Percentiles rank a stretch among this genome's conserved stretches.
phyloP scores from a whole-genome alignment of 2,329 filamentous ascomycete genomes.

The Hymenoscyphus scutula region DNA sequence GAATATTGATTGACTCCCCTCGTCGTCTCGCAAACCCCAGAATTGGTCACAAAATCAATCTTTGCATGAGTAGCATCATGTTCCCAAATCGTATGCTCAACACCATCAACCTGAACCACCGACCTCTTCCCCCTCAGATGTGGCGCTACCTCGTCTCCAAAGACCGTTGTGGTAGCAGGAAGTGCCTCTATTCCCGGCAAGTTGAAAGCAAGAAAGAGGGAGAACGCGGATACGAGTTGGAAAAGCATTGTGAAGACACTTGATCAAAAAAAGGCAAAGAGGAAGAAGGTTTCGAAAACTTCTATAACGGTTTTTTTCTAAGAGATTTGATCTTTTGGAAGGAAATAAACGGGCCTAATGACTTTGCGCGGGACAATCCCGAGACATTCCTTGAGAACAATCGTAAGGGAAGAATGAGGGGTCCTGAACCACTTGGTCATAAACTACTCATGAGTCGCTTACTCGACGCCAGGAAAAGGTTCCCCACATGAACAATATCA shows the following conservation, averaged over 20 bases:
- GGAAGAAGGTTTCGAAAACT: background rate
- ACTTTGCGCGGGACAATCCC: background rate
- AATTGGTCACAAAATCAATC: conserved; percentile 44
- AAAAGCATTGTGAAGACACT: background rate
- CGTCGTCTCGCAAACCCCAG: conserved; percentile 19
- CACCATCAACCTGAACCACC: conserved; percentile 34
- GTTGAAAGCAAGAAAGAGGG: background rate
- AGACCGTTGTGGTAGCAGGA: background rate
- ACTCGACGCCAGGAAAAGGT: too few species aligned
- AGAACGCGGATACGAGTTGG: background rate
- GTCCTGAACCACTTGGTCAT: background rate
- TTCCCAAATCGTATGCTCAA: conserved; percentile 44
- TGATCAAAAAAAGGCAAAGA: background rate
- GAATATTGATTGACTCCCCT: conserved; percentile 16
- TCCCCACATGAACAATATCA: conserved; percentile 1
- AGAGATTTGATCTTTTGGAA: background rate
- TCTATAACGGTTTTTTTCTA: background rate
- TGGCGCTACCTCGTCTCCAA: background rate
- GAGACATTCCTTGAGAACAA: background rate
- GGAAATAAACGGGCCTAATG: background rate
- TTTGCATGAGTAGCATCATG: conserved; percentile 41
- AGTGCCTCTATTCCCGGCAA: background rate
- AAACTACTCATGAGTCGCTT: background rate
- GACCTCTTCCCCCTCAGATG: conserved; percentile 28
- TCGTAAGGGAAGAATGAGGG: conserved; percentile 2